Evolutionary conservation across 2,329 filamentous ascomycete species (phyloP).

Genomic region (Elsinoe ampelina): DNA sequence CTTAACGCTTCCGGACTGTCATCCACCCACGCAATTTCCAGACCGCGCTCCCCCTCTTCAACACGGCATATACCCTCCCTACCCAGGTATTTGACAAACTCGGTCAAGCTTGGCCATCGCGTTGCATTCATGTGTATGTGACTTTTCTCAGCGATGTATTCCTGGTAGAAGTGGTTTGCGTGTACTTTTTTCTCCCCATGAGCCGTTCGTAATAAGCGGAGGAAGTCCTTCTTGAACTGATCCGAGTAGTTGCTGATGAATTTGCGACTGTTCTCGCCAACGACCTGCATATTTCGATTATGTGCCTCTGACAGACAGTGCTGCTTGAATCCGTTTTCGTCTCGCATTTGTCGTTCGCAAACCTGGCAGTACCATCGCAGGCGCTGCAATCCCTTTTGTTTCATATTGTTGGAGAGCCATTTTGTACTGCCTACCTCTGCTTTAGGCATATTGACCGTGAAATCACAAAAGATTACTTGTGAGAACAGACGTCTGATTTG

Average conservation of each 20-base stretch:
- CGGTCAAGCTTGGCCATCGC: constrained; percentile 76
- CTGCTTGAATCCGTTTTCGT: constrained; percentile 79
- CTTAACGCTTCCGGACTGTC: constrained; percentile 77
- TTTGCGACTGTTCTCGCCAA: constrained; percentile 80
- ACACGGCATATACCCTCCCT: constrained; percentile 81
- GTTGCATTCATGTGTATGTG: constrained; percentile 94
- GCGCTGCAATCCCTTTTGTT: constrained; percentile 66
- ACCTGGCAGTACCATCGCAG: constrained; percentile 84
- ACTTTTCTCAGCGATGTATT: constrained; percentile 78
- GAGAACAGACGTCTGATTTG: too few species aligned
- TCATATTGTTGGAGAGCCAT: constrained; percentile 81
- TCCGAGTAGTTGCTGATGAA: constrained; percentile 72
- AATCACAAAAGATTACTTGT: too few species aligned
- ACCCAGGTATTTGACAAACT: constrained; percentile 81
- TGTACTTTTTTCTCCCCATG: constrained; percentile 87
- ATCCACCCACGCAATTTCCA: constrained; percentile 86
- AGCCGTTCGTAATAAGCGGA: constrained; percentile 65
- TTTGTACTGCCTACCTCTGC: constrained; percentile 92
- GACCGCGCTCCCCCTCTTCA: constrained; percentile 78
- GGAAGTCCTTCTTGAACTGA: constrained; percentile 73
- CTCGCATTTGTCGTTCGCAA: constrained; percentile 67
- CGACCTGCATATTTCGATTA: constrained; percentile 77
- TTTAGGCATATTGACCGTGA: constrained; percentile 39
- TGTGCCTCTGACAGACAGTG: constrained; percentile 79
- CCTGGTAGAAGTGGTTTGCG: constrained; percentile 90